phyloP scores from a whole-genome alignment of 306 rosid species.

The Quercus agrifolia region DNA sequence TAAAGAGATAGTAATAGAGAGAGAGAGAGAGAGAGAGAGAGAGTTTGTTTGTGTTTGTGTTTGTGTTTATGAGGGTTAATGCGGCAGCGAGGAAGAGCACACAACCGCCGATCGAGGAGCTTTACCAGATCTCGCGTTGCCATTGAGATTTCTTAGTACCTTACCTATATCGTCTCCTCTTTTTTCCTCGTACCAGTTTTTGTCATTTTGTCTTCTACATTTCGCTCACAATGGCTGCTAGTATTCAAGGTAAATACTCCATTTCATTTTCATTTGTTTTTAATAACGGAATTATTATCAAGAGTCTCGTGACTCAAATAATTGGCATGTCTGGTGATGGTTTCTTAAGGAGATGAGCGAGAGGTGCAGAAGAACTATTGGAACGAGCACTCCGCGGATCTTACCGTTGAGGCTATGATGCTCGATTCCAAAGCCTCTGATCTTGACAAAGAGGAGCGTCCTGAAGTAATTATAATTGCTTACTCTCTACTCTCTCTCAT shows the following conservation, averaged over 20 bases:
- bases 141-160: slow-evolving; percentile 54
- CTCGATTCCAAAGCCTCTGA: slow-evolving; percentile 89
- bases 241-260: not conserved
- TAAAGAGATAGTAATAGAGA: no score
- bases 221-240: no score
- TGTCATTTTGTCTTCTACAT: not conserved
- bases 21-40: no score
- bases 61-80: slow-evolving; percentile 18
- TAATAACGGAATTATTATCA: no score
- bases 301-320: no score
- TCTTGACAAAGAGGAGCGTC: slow-evolving; percentile 94
- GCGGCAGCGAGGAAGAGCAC: slow-evolving; percentile 63
- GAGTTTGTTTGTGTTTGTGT: no score
- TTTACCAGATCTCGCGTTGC: slow-evolving; percentile 81
- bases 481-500: not conserved
- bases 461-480: slow-evolving; percentile 49
- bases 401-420: slow-evolving; percentile 89
- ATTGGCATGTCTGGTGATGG: not conserved
- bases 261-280: not conserved
- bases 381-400: slow-evolving; percentile 61
- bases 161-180: no score
- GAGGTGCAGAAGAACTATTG: slow-evolving; percentile 70
- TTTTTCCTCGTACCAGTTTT: not conserved
- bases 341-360: slow-evolving; percentile 51
- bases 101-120: slow-evolving; percentile 86